Evolutionary conservation across 352 stramenopile genomes (phyloP), one percentile per base, ranked within the genome.

Genomic region (Globisporangium cylindrosporum): DNA sequence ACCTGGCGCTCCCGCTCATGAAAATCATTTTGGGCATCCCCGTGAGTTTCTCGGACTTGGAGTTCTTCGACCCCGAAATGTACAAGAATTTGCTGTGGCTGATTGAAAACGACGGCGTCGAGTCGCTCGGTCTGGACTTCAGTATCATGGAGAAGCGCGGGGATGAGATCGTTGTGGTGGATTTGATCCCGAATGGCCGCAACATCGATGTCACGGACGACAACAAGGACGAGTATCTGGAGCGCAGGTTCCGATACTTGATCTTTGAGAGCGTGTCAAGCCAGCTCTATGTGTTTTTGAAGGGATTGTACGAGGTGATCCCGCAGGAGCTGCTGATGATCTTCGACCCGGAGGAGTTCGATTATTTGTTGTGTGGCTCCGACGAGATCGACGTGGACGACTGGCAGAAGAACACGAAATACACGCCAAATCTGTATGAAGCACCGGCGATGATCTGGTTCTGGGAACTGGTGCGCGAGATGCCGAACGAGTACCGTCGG

Each of bases 281-380:
- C 6, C 90, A 97, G 68, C 71, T 97, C 3, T 70, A 75, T 43
- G 72, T 75, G 10, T 91, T 99, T 53, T 64, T 98, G 1, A 88
- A 87, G 51, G 96, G 97, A n/a, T 90, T 99, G 69, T 98, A 98
- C 73, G 92, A 98, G 64, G 88, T 98, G 22, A 82, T 99, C 59
- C 97, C 97, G 4, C 80, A 93, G 48, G 77, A 95, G 4, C 72
- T 98, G 9, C 73, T 98, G 12, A 89, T 95, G 22, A 73, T 98
- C 6, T 98, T 99, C 75, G 96, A 99, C 66, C 96, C 96, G 51
- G 92, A 98, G 71, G 94, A 99, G 38, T 46, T 46, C 38, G 38
- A 46, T 12, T 46, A 46, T 75, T 61, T 99, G 2, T 88, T 99
- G 62, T 98, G 94, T 62, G 96, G 95, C 24, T 79, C 98, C 34